Evolutionary conservation across 2,329 filamentous ascomycete species (phyloP).

Genomic region (Tolypocladium sp.): DNA sequence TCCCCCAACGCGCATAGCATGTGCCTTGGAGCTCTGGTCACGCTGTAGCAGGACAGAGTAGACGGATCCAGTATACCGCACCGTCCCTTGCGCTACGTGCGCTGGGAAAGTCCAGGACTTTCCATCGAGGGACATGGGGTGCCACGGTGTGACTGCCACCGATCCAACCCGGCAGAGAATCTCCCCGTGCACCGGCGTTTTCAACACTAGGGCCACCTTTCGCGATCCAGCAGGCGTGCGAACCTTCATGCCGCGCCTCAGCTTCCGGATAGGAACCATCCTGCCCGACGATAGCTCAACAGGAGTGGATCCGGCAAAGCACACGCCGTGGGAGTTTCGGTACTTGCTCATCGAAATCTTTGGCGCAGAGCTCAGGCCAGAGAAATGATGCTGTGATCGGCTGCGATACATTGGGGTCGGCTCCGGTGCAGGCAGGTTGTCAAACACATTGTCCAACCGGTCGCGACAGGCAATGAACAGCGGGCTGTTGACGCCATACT

Average conservation of each 20-base stretch:
- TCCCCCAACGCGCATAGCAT: conserved; percentile 38
- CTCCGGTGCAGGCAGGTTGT: conserved; percentile 33
- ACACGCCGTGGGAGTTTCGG: conserved; percentile 31
- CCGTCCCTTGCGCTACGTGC: conserved; percentile 18
- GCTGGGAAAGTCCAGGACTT: conserved; percentile 39
- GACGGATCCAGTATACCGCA: conserved; percentile 39
- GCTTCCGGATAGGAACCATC: conserved; percentile 27
- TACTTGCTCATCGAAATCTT: conserved; percentile 33
- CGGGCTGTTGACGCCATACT: conserved; percentile 40
- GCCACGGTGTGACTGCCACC: conserved; percentile 50
- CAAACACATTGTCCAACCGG: conserved; percentile 38
- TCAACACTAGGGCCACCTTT: conserved; percentile 40
- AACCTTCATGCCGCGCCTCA: conserved; percentile 37
- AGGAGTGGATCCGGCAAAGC: conserved; percentile 41
- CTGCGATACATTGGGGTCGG: conserved; percentile 19
- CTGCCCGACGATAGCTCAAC: conserved; percentile 35
- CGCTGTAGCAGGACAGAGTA: conserved; percentile 49
- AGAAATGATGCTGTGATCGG: not conserved
- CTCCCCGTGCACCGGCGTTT: conserved; percentile 31
- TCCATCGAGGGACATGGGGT: conserved; percentile 37
- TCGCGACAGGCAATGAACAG: conserved; percentile 43
- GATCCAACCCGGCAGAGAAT: conserved; percentile 35
- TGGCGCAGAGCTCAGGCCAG: not conserved
- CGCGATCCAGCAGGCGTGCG: conserved; percentile 40
- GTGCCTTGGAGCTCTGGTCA: conserved; percentile 31